Conservation (phyloP, 305 asterid genomes). For the Fraxinus xanthoxyloides region DNA sequence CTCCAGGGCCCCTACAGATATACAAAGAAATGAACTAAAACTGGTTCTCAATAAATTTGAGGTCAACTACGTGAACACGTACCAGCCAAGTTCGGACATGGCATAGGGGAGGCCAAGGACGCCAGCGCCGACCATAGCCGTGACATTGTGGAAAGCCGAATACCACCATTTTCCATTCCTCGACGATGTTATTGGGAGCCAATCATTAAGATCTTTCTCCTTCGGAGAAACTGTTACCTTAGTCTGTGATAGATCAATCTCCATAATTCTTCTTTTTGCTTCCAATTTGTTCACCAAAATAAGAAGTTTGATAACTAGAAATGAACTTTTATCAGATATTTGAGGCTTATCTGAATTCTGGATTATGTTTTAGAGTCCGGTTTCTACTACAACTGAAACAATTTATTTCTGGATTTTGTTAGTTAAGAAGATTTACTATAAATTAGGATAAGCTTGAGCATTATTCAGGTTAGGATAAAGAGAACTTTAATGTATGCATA, state of each 20-base stretch:
- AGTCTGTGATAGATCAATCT: not conserved
- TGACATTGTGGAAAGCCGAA: slow-evolving; percentile 46
- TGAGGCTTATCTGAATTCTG: not conserved
- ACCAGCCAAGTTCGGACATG: slow-evolving; percentile 57
- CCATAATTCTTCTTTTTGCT: not conserved
- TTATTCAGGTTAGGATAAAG: not conserved
- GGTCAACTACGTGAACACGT: not conserved
- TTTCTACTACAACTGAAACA: not conserved
- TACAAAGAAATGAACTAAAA: not conserved
- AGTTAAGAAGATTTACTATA: not conserved
- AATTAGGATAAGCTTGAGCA: not conserved
- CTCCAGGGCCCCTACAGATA: slow-evolving; percentile 48
- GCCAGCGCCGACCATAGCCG: slow-evolving; percentile 54
- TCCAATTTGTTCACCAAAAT: not conserved
- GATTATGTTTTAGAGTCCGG: not conserved
- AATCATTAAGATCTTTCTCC: slow-evolving; percentile 23
- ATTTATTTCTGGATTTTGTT: not conserved
- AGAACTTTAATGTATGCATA: not conserved
- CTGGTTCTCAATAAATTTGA: not conserved
- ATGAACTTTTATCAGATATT: not conserved
- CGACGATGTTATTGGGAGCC: slow-evolving; percentile 42
- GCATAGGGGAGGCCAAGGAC: slow-evolving; percentile 55
- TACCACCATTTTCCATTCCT: slow-evolving; percentile 40
- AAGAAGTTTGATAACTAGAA: not conserved
- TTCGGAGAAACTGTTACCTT: not conserved